Evolutionary conservation across 1,284 basidiomycete genomes (phyloP).

Genomic region (Marasmius tenuissimus): DNA sequence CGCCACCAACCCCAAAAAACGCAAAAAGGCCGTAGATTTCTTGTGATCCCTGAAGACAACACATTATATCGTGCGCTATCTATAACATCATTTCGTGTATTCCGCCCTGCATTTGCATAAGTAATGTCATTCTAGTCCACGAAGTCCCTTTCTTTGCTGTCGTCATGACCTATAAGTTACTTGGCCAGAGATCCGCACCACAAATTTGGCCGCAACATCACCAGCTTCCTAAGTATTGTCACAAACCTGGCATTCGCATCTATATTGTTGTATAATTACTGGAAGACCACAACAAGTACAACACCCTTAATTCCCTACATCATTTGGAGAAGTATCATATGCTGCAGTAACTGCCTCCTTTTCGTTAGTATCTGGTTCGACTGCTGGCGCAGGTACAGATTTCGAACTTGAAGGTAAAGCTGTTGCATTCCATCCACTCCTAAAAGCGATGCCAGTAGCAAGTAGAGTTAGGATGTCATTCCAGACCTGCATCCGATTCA

Average conservation of each 20-base stretch:
- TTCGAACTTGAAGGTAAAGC: constrained; percentile 40
- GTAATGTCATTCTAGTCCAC: no score
- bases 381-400: background rate
- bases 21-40: constrained; percentile 12
- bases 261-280: no score
- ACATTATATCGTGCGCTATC: constrained; percentile 8
- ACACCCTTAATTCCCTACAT: no score
- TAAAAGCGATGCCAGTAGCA: constrained; percentile 65
- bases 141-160: no score
- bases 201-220: no score
- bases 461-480: constrained; percentile 62
- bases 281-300: no score
- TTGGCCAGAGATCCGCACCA: no score
- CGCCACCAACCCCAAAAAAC: constrained; percentile 14
- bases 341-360: background rate
- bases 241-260: no score
- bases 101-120: background rate
- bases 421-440: constrained; percentile 75
- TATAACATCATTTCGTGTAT: background rate
- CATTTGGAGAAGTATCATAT: background rate
- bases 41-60: constrained; percentile 5
- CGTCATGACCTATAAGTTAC: no score
- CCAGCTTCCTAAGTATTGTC: no score
- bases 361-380: background rate
- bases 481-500: constrained; percentile 47